Percentiles rank a stretch among this genome's conserved stretches.
These are phyloP conservation scores for Periconia macrospinosa DNA, from an alignment of 2,329 filamentous ascomycete genomes.

Conservation along the genomic window DNA sequence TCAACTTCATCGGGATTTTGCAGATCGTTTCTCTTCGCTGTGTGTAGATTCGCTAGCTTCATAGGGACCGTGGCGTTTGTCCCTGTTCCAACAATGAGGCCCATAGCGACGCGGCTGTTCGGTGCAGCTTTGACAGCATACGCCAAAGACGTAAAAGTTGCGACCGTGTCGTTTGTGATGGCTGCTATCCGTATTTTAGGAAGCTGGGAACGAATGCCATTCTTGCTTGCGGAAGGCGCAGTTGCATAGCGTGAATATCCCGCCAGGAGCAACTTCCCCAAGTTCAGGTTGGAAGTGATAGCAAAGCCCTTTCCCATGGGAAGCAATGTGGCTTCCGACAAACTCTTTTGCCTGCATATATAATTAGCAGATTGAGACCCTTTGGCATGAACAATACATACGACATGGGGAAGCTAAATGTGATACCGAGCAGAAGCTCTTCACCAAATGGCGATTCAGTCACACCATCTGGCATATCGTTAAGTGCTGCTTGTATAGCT, in stretches of 20 bases:
- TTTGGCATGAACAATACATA: slow-evolving; percentile 17
- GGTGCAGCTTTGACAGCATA: slow-evolving; percentile 66
- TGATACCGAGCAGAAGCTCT: slow-evolving; percentile 66
- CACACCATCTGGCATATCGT: slow-evolving; percentile 26
- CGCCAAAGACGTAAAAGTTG: slow-evolving; percentile 75
- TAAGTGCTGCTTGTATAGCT: slow-evolving; percentile 64
- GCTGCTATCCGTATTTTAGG: slow-evolving; percentile 72
- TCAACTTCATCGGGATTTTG: slow-evolving; percentile 47
- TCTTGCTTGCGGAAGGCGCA: slow-evolving; percentile 29
- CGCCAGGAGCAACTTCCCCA: slow-evolving; percentile 60
- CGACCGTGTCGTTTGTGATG: slow-evolving; percentile 80
- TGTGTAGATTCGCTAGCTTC: slow-evolving; percentile 62
- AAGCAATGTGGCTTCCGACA: slow-evolving; percentile 66
- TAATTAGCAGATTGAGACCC: slow-evolving; percentile 12
- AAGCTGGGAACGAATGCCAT: slow-evolving; percentile 40
- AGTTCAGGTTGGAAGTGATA: slow-evolving; percentile 61
- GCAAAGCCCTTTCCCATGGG: slow-evolving; percentile 73
- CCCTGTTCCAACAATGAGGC: slow-evolving; percentile 78
- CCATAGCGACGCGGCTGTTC: slow-evolving; percentile 72
- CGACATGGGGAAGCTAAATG: slow-evolving; percentile 71
- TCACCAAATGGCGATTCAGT: slow-evolving; percentile 37
- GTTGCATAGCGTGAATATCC: slow-evolving; percentile 63
- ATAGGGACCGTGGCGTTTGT: slow-evolving; percentile 80
- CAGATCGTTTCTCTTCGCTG: slow-evolving; percentile 57
- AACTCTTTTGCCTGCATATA: slow-evolving; percentile 53